Evolutionary conservation across 2,329 filamentous ascomycete genomes (phyloP).

Genomic region (Pseudocercospora eumusae): DNA sequence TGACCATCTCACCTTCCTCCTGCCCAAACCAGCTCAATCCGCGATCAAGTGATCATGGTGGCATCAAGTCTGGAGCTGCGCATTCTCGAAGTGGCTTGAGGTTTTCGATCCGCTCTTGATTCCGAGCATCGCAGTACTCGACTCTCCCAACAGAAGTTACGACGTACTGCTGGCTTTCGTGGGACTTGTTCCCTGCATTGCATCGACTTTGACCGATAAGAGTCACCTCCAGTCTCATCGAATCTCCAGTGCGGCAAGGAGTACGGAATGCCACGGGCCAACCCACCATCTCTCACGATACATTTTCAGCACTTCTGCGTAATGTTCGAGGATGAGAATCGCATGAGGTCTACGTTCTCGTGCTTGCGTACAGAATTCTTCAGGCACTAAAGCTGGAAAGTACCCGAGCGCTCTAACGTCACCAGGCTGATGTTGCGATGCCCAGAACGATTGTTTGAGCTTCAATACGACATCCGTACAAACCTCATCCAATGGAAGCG

Average conservation of each 20-base stretch:
- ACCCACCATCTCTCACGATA: slow-evolving; percentile 33
- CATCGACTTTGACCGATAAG: neutral
- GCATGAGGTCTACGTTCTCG: slow-evolving; percentile 27
- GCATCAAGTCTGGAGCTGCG: no score
- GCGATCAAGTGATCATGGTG: no score
- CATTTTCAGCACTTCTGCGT: slow-evolving; percentile 24
- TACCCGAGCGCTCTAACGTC: slow-evolving; percentile 30
- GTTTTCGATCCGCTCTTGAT: no score
- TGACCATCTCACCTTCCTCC: no score
- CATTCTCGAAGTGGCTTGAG: no score
- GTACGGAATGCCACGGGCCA: slow-evolving; percentile 27
- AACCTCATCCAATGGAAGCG: slow-evolving; percentile 10
- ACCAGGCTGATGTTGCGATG: slow-evolving; percentile 10
- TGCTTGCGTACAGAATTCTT: slow-evolving; percentile 29
- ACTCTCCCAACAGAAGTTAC: no score
- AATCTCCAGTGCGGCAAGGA: slow-evolving; percentile 26
- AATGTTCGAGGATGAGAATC: slow-evolving; percentile 29
- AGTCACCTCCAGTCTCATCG: neutral
- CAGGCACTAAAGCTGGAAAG: slow-evolving; percentile 31
- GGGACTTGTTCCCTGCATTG: neutral
- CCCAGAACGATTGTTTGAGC: slow-evolving; percentile 18
- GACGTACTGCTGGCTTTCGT: no score
- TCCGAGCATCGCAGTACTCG: no score
- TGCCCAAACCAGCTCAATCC: no score
- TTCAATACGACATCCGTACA: slow-evolving; percentile 17